phyloP scores from a whole-genome alignment of 306 rosid species.

The Cicer yamashitae region DNA sequence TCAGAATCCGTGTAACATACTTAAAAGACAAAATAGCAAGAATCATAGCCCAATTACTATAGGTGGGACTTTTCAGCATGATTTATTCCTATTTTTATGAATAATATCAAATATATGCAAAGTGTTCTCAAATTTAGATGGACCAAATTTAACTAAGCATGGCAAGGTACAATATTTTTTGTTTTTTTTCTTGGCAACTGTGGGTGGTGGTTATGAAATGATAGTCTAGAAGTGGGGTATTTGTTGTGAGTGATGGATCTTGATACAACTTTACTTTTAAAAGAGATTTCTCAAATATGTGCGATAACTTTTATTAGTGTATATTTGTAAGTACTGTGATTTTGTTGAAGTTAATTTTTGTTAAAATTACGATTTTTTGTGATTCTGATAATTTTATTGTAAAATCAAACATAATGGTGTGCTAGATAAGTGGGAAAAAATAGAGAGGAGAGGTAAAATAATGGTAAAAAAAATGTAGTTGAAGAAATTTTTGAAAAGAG shows the following conservation, averaged over 20 bases:
- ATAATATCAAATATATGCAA: constrained; percentile 30
- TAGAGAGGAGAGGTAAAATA: too few species aligned
- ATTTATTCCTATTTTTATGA: constrained; percentile 32
- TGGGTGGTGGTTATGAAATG: constrained; percentile 39
- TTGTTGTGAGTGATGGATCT: constrained; percentile 20
- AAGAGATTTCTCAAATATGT: constrained; percentile 9
- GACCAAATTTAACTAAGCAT: constrained; percentile 26
- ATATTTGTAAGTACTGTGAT: too few species aligned
- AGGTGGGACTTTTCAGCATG: constrained; percentile 43
- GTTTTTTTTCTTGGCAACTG: constrained; percentile 36
- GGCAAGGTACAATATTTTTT: constrained; percentile 6
- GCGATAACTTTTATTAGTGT: background rate
- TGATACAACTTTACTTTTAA: constrained; percentile 29
- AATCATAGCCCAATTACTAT: constrained; percentile 28
- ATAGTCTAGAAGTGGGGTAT: constrained; percentile 33
- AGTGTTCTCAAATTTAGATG: constrained; percentile 23
- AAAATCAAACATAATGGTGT: too few species aligned
- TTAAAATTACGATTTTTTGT: too few species aligned
- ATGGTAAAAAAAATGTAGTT: too few species aligned
- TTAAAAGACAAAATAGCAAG: background rate
- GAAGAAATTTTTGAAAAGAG: background rate
- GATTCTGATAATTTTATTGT: too few species aligned
- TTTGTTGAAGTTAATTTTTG: too few species aligned
- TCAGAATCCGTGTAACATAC: too few species aligned
- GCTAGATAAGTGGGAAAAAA: too few species aligned